phyloP scores from a whole-genome alignment of 2,329 filamentous ascomycete genomes.

The Aspergillus caelatus region DNA sequence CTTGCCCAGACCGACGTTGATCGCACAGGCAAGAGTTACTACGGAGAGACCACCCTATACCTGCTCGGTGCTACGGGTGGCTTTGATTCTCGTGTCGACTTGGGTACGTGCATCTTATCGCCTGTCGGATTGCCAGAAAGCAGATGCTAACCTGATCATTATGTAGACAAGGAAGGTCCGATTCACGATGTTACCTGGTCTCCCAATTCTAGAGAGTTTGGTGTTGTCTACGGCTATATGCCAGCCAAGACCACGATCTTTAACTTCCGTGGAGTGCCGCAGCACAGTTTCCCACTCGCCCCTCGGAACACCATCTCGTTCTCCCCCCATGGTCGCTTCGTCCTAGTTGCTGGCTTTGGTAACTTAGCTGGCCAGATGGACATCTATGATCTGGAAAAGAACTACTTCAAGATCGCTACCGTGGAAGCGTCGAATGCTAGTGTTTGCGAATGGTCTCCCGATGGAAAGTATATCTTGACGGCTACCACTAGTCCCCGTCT shows the following conservation, averaged over 20 bases:
- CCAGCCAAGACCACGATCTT: slow-evolving; percentile 99
- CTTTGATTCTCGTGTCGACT: slow-evolving; percentile 86
- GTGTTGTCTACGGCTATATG: slow-evolving; percentile 97
- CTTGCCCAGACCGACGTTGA: slow-evolving; percentile 97
- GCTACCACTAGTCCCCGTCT: slow-evolving; percentile 96
- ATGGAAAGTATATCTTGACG: slow-evolving; percentile 92
- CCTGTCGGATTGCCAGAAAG: not conserved
- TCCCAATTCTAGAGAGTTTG: slow-evolving; percentile 95
- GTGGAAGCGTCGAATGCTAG: slow-evolving; percentile 96
- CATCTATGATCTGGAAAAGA: slow-evolving; percentile 92
- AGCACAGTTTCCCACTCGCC: slow-evolving; percentile 81
- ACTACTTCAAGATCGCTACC: slow-evolving; percentile 88
- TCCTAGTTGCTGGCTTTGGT: slow-evolving; percentile 92
- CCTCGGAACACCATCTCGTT: slow-evolving; percentile 95
- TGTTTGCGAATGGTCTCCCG: slow-evolving; percentile 95
- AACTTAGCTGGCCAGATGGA: slow-evolving; percentile 98
- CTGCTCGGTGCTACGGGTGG: slow-evolving; percentile 87
- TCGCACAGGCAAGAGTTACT: slow-evolving; percentile 98
- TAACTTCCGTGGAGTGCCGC: slow-evolving; percentile 80
- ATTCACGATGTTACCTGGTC: slow-evolving; percentile 99
- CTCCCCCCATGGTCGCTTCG: slow-evolving; percentile 90
- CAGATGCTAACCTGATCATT: slow-evolving; percentile 14
- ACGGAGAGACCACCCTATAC: slow-evolving; percentile 96
- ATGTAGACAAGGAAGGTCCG: slow-evolving; percentile 86
- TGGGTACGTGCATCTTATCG: slow-evolving; percentile 52